Evolutionary conservation across 768 basidiomycete species (phyloP).

Genomic region (Pleurotus tuber-regium): DNA sequence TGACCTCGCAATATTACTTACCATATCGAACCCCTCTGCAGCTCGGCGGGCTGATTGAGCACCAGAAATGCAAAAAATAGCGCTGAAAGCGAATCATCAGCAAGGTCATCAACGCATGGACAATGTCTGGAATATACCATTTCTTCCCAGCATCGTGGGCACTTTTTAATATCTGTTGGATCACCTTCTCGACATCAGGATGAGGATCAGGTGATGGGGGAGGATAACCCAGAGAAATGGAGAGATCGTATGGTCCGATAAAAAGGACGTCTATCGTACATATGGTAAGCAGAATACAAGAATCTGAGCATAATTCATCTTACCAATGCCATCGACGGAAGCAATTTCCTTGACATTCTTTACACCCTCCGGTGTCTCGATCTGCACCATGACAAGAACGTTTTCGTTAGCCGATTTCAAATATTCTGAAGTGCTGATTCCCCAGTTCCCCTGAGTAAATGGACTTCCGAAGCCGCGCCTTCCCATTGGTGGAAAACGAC

Average conservation of each 20-base stretch:
- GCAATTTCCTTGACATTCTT: constrained; percentile 60
- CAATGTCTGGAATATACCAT: constrained; percentile 39
- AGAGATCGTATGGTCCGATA: constrained; percentile 70
- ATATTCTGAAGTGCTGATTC: constrained; percentile 49
- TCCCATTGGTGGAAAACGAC: constrained; percentile 61
- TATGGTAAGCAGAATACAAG: not conserved
- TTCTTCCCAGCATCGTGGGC: constrained; percentile 60
- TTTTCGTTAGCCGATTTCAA: constrained; percentile 52
- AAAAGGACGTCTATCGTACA: constrained; percentile 45
- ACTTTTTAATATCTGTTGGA: constrained; percentile 48
- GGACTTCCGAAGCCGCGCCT: constrained; percentile 65
- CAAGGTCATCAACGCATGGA: not conserved
- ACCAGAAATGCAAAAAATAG: constrained; percentile 47
- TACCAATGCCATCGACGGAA: constrained; percentile 60
- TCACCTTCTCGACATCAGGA: constrained; percentile 58
- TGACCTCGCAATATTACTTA: constrained; percentile 15
- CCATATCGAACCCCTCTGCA: constrained; percentile 53
- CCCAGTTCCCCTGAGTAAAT: constrained; percentile 60
- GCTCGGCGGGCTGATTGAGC: constrained; percentile 41
- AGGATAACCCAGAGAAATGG: constrained; percentile 57
- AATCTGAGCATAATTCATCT: constrained; percentile 21
- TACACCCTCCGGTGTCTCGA: constrained; percentile 61
- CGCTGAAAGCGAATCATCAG: constrained; percentile 26
- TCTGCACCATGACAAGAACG: constrained; percentile 61
- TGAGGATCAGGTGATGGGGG: constrained; percentile 64